Evolutionary conservation across 1,284 basidiomycete species (phyloP).

Genomic region (Thelephora terrestris): DNA sequence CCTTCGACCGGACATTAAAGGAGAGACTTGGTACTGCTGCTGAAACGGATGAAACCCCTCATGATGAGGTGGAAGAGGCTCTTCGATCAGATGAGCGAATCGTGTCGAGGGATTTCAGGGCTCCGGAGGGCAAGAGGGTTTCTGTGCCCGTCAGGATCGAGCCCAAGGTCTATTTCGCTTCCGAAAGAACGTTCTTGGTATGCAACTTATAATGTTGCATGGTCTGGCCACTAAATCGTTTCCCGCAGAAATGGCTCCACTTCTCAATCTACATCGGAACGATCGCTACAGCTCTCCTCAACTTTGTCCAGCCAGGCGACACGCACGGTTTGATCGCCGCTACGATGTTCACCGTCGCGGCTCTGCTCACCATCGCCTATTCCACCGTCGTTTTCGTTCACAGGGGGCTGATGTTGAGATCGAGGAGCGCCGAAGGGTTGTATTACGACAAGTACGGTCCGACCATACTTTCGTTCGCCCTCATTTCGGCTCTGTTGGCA

Average conservation of each 20-base stretch:
- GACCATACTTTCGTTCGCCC: constrained; percentile 59
- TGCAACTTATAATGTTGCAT: constrained; percentile 15
- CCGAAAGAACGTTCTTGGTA: constrained; percentile 85
- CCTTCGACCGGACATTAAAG: constrained; percentile 74
- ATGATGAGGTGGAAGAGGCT: neutral
- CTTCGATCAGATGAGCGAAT: constrained; percentile 4
- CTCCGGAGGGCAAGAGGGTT: constrained; percentile 27
- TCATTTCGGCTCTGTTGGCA: constrained; percentile 64
- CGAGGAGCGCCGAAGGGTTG: constrained; percentile 64
- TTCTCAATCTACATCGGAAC: constrained; percentile 84
- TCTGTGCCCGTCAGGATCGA: constrained; percentile 89
- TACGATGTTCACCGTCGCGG: constrained; percentile 79
- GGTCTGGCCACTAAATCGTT: neutral
- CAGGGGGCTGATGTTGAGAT: constrained; percentile 69
- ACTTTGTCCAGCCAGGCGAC: constrained; percentile 77
- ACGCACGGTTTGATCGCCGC: constrained; percentile 75
- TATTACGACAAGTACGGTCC: constrained; percentile 90
- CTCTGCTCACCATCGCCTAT: constrained; percentile 87
- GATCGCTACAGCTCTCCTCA: constrained; percentile 85
- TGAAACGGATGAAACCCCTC: constrained; percentile 6
- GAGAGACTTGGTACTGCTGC: constrained; percentile 34
- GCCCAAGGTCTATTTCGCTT: constrained; percentile 97
- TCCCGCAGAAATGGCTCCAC: constrained; percentile 86
- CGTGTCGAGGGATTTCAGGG: constrained; percentile 40
- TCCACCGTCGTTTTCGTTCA: constrained; percentile 83